phyloP scores from a whole-genome alignment of 2,329 filamentous ascomycete genomes.

The Trichoderma breve region DNA sequence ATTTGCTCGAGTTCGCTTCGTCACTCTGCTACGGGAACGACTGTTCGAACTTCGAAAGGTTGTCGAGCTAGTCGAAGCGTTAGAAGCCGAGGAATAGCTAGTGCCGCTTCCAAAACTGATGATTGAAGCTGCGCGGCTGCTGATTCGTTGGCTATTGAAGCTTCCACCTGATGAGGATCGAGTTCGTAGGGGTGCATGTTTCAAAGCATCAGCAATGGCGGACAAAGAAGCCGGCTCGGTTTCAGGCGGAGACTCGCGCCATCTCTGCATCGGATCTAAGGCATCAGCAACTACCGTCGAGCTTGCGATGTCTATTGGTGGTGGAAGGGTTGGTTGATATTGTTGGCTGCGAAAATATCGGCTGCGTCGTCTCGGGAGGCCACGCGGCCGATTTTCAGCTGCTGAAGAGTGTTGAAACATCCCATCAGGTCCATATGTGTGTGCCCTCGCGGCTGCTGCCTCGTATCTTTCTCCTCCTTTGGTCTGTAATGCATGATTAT shows the following conservation, averaged over 20 bases:
- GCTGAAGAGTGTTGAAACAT: background rate
- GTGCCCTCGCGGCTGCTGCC: background rate
- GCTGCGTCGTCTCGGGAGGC: background rate
- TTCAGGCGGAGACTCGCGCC: background rate
- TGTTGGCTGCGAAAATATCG: background rate
- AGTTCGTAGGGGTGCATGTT: background rate
- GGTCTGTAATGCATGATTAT: background rate
- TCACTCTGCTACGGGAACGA: background rate
- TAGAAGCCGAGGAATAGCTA: background rate
- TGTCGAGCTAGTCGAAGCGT: background rate
- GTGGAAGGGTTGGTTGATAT: background rate
- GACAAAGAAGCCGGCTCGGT: background rate
- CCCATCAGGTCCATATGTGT: background rate
- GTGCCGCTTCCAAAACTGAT: background rate
- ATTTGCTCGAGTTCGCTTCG: background rate
- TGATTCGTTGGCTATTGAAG: background rate
- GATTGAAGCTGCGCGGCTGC: background rate
- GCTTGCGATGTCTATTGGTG: background rate
- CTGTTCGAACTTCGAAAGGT: background rate
- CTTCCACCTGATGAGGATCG: background rate
- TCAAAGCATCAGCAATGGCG: background rate
- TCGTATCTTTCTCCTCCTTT: background rate
- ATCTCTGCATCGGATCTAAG: background rate
- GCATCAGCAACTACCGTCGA: background rate
- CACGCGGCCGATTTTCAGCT: background rate